These are phyloP conservation scores for Saururus chinensis DNA, from an alignment of 164 flowering plant species.

Conservation along the genomic window DNA sequence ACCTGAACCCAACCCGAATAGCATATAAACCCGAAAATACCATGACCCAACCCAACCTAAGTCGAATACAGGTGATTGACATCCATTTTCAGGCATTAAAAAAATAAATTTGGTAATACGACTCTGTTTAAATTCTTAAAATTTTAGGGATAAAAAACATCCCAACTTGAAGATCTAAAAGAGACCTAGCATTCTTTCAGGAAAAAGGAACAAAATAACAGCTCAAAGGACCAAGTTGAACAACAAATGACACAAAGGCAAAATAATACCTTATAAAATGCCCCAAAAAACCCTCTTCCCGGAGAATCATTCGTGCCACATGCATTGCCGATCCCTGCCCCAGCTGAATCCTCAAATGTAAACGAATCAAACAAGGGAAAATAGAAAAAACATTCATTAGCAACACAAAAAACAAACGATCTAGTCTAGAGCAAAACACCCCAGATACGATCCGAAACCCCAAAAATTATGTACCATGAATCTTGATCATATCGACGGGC, in stretches of 20 bases:
- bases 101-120: too few relatives aligned
- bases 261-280: constrained; percentile 75
- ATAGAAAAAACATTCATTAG: background rate
- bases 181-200: background rate
- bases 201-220: too few relatives aligned
- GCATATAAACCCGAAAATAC: too few relatives aligned
- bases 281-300: constrained; percentile 78
- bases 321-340: constrained; percentile 88
- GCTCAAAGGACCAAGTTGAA: background rate
- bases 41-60: too few relatives aligned
- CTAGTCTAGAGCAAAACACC: background rate
- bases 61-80: too few relatives aligned
- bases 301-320: constrained; percentile 72
- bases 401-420: background rate
- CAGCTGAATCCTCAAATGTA: constrained; percentile 87
- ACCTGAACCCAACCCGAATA: too few relatives aligned
- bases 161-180: too few relatives aligned
- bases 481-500: constrained; percentile 54
- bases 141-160: too few relatives aligned
- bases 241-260: background rate
- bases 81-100: too few relatives aligned
- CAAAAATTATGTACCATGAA: constrained; percentile 13
- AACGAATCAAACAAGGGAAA: constrained; percentile 2
- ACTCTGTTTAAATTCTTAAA: too few relatives aligned
- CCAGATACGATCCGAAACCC: background rate